phyloP scores from a whole-genome alignment of 1,284 basidiomycete genomes.

The Puccinia coronata region DNA sequence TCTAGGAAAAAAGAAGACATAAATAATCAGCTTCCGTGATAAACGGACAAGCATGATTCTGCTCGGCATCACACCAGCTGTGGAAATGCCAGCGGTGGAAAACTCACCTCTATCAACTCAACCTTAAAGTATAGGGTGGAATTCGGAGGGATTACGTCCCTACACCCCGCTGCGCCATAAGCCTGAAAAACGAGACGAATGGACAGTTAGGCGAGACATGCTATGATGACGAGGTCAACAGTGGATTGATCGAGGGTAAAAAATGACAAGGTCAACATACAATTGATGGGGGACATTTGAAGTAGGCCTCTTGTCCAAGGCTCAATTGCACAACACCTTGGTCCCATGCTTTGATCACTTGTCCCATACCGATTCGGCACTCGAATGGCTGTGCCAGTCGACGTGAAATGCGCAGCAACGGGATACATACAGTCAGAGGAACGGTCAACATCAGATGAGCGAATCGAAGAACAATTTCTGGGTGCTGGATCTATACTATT shows the following conservation, averaged over 20 bases:
- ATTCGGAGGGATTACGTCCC: conserved; percentile 76
- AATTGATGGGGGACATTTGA: conserved; percentile 68
- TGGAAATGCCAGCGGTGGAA: background rate
- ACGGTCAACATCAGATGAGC: background rate
- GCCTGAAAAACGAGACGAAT: conserved; percentile 61
- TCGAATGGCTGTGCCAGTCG: conserved; percentile 28
- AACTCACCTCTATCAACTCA: conserved; percentile 39
- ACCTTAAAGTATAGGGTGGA: conserved; percentile 74
- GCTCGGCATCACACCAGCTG: background rate
- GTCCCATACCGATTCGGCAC: conserved; percentile 36
- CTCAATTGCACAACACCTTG: conserved; percentile 72
- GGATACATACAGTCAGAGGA: background rate
- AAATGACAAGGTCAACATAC: conserved; percentile 45
- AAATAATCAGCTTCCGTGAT: background rate
- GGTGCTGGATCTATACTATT: too few relatives aligned
- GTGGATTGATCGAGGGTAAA: background rate
- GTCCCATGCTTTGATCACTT: conserved; percentile 57
- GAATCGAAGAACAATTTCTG: background rate
- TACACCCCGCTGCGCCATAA: conserved; percentile 72
- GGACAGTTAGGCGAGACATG: background rate
- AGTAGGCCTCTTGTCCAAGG: conserved; percentile 71
- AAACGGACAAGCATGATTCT: background rate
- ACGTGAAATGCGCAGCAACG: background rate
- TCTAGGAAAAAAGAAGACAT: background rate
- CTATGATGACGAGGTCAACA: background rate